Percentiles rank a stretch among this genome's conserved stretches.
These are phyloP conservation scores for Trifolium fragiferum DNA, from an alignment of 306 rosid species.

Conservation along the genomic window DNA sequence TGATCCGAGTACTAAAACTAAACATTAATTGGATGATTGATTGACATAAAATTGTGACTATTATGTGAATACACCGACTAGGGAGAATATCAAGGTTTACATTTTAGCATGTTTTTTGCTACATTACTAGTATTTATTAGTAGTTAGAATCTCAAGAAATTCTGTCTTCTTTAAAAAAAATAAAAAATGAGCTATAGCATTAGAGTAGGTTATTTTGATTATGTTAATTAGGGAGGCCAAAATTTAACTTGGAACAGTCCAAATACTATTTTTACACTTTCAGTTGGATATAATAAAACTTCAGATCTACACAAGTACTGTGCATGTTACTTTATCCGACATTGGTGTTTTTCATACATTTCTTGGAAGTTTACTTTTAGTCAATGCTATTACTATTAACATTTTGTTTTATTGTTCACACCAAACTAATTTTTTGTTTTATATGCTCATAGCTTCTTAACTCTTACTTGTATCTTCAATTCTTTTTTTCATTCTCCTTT, in stretches of 20 bases:
- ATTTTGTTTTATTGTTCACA: not conserved
- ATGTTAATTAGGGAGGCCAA: slow-evolving; percentile 15
- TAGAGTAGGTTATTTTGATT: not conserved
- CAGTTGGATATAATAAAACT: not conserved
- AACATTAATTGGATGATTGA: too few species aligned
- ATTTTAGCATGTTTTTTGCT: slow-evolving; percentile 1
- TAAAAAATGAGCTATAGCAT: slow-evolving; percentile 10
- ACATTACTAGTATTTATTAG: slow-evolving; percentile 40
- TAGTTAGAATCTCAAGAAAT: slow-evolving; percentile 64
- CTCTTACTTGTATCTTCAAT: not conserved
- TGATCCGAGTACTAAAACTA: too few species aligned
- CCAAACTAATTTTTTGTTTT: not conserved
- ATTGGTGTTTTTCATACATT: slow-evolving; percentile 21
- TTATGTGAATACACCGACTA: not conserved
- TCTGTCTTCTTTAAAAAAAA: slow-evolving; percentile 8
- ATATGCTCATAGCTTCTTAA: not conserved
- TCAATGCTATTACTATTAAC: not conserved
- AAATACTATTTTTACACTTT: slow-evolving; percentile 31
- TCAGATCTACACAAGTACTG: slow-evolving; percentile 1
- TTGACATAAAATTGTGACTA: not conserved
- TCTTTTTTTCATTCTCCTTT: not conserved
- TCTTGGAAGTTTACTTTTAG: slow-evolving; percentile 22
- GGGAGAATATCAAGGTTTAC: not conserved
- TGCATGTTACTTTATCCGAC: slow-evolving; percentile 21
- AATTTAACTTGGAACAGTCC: not conserved